A percentile compares a stretch with the other conserved stretches of the same genome.
Conservation (phyloP, 257 asterid genomes). For the Nemophila menziesii region DNA sequence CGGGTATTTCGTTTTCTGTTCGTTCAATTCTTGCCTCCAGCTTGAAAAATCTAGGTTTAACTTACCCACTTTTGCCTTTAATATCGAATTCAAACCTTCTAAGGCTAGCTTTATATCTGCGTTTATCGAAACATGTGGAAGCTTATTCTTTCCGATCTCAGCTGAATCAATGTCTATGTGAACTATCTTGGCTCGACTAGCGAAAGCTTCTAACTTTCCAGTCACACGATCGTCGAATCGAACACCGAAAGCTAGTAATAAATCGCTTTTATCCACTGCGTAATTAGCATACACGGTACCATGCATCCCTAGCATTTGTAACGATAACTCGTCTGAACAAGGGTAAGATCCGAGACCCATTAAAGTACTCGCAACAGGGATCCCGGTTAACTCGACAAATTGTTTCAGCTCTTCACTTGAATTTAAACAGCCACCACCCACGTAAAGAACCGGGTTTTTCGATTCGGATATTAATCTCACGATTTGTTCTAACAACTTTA, state of each 20-base stretch:
- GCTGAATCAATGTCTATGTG: conserved; percentile 79
- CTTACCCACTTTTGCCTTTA: conserved; percentile 22
- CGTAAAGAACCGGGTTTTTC: no score
- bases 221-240: conserved; percentile 84
- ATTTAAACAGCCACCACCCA: no score
- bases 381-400: no score
- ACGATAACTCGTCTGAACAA: conserved; percentile 37
- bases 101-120: conserved; percentile 54
- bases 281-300: conserved; percentile 79
- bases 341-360: conserved; percentile 70
- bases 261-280: conserved; percentile 62
- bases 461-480: no score
- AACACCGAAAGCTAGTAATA: conserved; percentile 76
- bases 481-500: no score
- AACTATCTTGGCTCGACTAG: conserved; percentile 75
- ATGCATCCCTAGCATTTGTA: conserved; percentile 91
- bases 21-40: conserved; percentile 64
- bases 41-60: conserved; percentile 33
- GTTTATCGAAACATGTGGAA: conserved; percentile 63
- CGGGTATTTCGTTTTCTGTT: conserved; percentile 40
- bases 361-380: no score
- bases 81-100: conserved; percentile 39
- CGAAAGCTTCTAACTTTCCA: conserved; percentile 71
- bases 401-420: no score
- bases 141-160: conserved; percentile 79